Evolutionary conservation across 1,139 yeast genomes (phyloP), one percentile per base, ranked within the genome.

Genomic region (Wickerhamomyces sp.): DNA sequence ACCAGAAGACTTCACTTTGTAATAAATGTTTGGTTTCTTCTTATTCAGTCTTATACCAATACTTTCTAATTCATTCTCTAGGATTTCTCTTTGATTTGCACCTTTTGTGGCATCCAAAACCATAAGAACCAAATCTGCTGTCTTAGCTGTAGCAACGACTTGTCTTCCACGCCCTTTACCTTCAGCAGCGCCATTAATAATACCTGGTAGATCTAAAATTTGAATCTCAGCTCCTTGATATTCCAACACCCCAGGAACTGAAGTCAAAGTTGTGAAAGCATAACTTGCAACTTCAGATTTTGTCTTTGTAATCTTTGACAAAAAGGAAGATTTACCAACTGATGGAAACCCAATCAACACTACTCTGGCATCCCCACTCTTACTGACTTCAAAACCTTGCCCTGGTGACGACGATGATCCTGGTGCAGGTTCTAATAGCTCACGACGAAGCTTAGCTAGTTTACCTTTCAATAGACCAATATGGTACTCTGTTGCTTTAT

Each of bases 121-220:
- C 95, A 93, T 93, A 62, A 93, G 70, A 52, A 93, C 84, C 62
- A 93, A 71, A 62, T 93, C 98, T 0, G 97, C 90, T 0, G 99
- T 93, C 65, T 94, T 83, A 0, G 97, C 96, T 1, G 96, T 94
- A 1, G 98, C 87, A 55, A 93, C 91, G 39, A 93, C 99, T 64
- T 93, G 98, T 58, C 96, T 76, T 50, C 99, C 99, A 66, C 99
- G 80, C 59, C 99, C 99, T 65, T 91, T 90, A 60, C 99, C 99
- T 62, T 88, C 96, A 30, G 95, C 76, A 13, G 99, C 99, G 37
- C 98, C 98, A 63, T 88, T 89, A 50, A 93, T 93, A 58, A 93
- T 93, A 65, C 99, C 99, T 0, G 99, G 99, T 50, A 93, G 71
- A 76, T 93, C 99, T 15, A 93, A 91, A 57, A 93, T 84, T 67